Conservation (phyloP, 2,329 filamentous ascomycete species). For the Peltaster fructicola region DNA sequence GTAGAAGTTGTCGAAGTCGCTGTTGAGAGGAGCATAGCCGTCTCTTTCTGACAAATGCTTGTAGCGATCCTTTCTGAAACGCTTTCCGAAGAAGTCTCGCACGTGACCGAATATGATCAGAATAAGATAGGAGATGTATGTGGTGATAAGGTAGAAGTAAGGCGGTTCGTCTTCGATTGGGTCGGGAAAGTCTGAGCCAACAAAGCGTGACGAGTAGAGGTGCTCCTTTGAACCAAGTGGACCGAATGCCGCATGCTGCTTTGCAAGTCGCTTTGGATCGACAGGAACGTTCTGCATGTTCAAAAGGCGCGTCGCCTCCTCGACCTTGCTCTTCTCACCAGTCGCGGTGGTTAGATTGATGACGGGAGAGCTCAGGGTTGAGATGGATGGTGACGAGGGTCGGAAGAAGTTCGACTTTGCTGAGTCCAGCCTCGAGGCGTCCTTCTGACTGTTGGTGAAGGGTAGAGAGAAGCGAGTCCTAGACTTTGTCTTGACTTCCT, state of each 20-base stretch:
- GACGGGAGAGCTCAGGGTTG: constrained; percentile 65
- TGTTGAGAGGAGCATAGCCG: constrained; percentile 88
- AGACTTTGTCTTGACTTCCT: constrained; percentile 10
- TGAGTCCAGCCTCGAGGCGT: constrained; percentile 12
- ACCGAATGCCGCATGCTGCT: constrained; percentile 78
- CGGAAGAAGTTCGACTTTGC: constrained; percentile 41
- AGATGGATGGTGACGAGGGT: constrained; percentile 44
- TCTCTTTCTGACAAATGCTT: constrained; percentile 64
- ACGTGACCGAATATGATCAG: constrained; percentile 91
- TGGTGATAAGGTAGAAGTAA: constrained; percentile 92
- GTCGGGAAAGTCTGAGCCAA: constrained; percentile 60
- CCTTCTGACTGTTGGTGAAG: constrained; percentile 15
- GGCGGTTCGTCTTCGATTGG: constrained; percentile 89
- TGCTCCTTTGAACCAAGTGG: constrained; percentile 66
- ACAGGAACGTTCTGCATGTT: constrained; percentile 80
- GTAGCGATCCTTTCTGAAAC: constrained; percentile 77
- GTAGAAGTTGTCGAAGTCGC: constrained; percentile 98
- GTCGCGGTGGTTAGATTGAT: constrained; percentile 83
- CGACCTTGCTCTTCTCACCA: constrained; percentile 54
- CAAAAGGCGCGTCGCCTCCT: constrained; percentile 53
- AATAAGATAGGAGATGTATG: constrained; percentile 94
- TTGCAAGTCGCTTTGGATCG: constrained; percentile 57
- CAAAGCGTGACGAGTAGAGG: constrained; percentile 75
- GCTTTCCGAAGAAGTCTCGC: constrained; percentile 93
- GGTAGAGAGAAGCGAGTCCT: constrained; percentile 14